These are phyloP conservation scores for Podaxis rugospora DNA, from an alignment of 768 basidiomycete species.

Conservation along the genomic window DNA sequence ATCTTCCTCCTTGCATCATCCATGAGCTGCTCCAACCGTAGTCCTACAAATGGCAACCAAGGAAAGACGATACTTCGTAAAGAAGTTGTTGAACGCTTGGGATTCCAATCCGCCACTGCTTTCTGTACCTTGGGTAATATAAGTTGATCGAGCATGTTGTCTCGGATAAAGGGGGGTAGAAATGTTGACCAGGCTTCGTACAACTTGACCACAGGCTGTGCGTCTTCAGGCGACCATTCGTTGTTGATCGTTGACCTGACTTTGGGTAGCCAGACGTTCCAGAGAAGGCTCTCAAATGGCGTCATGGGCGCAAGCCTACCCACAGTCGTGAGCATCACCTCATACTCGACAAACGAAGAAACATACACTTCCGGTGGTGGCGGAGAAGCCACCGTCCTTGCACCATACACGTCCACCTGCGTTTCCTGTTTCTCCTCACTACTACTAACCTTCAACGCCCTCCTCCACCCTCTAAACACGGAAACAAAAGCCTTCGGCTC, in stretches of 20 bases:
- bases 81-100: constrained; percentile 50
- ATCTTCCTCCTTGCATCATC: constrained; percentile 86
- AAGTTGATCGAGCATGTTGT: constrained; percentile 95
- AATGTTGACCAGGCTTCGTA: constrained; percentile 88
- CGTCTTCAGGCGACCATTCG: constrained; percentile 77
- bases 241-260: constrained; percentile 95
- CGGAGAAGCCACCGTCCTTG: constrained; percentile 27
- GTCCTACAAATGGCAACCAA: constrained; percentile 88
- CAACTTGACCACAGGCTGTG: constrained; percentile 72
- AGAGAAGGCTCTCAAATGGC: constrained; percentile 89
- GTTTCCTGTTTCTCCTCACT: constrained; percentile 36
- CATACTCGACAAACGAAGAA: neutral
- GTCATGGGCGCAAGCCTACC: constrained; percentile 71
- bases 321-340: constrained; percentile 19
- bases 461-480: constrained; percentile 67
- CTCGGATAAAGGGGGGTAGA: constrained; percentile 85
- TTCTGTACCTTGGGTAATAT: constrained; percentile 89
- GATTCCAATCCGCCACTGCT: constrained; percentile 81
- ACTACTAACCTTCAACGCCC: constrained; percentile 56
- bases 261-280: constrained; percentile 94
- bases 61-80: constrained; percentile 87
- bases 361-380: constrained; percentile 31
- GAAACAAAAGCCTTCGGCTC: constrained; percentile 63
- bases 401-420: constrained; percentile 58
- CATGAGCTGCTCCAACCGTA: constrained; percentile 78